Conservation (phyloP, 2,329 filamentous ascomycete genomes). For the Trichoderma guizhouense region DNA sequence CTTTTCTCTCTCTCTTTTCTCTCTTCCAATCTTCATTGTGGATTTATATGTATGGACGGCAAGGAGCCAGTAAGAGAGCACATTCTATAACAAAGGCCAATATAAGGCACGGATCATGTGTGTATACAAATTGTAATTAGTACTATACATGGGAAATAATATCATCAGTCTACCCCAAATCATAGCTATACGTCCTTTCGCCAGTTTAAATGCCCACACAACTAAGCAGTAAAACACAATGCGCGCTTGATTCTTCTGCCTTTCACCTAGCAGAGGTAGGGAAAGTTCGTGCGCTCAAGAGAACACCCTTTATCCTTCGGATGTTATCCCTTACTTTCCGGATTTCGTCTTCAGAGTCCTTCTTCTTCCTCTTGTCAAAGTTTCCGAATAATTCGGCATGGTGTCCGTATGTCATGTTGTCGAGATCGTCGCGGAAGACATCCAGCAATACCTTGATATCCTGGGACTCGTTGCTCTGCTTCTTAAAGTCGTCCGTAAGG, state of each 20-base stretch:
- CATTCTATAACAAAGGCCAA: background rate
- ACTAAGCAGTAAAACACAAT: background rate
- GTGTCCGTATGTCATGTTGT: conserved; percentile 52
- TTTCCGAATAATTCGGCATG: conserved; percentile 36
- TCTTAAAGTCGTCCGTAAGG: conserved; percentile 42
- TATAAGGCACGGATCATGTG: background rate
- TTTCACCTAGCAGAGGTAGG: conserved; percentile 43
- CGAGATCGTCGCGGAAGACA: conserved; percentile 63
- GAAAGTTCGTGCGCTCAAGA: conserved; percentile 73
- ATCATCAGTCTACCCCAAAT: background rate
- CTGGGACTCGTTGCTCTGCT: conserved; percentile 47
- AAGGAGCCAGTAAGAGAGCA: background rate
- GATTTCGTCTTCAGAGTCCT: conserved; percentile 66
- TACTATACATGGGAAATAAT: background rate
- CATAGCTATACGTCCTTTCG: background rate
- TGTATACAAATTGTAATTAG: background rate
- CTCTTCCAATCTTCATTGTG: background rate
- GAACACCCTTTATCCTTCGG: conserved; percentile 71
- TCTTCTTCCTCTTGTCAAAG: conserved; percentile 41
- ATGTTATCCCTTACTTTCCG: conserved; percentile 72
- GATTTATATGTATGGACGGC: background rate
- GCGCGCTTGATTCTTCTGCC: background rate
- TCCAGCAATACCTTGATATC: conserved; percentile 53
- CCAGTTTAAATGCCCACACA: background rate
- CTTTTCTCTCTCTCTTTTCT: background rate